phyloP scores from a whole-genome alignment of 75 land plant species.

The Cupressus sempervirens region DNA sequence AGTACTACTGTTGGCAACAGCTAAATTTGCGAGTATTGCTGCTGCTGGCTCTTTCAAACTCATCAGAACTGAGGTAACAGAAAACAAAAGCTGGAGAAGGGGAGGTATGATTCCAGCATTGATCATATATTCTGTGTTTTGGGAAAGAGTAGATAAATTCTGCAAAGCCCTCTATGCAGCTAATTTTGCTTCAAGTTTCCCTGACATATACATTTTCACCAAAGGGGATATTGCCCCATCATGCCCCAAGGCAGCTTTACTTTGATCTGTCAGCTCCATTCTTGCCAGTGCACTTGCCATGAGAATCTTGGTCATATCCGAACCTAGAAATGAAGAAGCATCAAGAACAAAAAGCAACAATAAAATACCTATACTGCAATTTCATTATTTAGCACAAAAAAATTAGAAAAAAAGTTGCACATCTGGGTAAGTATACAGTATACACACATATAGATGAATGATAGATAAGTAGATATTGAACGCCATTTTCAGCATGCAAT shows the following conservation, averaged over 20 bases:
- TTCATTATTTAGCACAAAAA: neutral
- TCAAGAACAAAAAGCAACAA: neutral
- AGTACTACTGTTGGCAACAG: conserved; percentile 16
- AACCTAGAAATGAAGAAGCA: conserved; percentile 32
- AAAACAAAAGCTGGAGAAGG: conserved; percentile 56
- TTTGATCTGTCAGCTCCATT: conserved; percentile 61
- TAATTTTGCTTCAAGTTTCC: conserved; percentile 60
- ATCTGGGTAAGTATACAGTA: neutral
- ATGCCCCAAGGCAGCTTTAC: conserved; percentile 41
- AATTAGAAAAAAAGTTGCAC: too few species aligned
- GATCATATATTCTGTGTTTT: conserved; percentile 36
- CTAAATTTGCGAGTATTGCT: conserved; percentile 50
- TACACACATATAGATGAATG: neutral
- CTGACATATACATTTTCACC: conserved; percentile 39
- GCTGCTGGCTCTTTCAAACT: conserved; percentile 63
- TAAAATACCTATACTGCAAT: neutral
- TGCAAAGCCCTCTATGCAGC: conserved; percentile 57
- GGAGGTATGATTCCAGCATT: conserved; percentile 33
- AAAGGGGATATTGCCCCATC: conserved; percentile 54
- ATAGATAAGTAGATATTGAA: neutral
- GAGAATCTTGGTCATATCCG: conserved; percentile 51
- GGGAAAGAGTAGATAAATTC: conserved; percentile 31
- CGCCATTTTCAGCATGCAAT: neutral
- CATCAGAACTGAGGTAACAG: conserved; percentile 51
- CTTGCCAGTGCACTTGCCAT: conserved; percentile 64